Conservation (phyloP, 306 rosid species). For the Ormosia emarginata region DNA sequence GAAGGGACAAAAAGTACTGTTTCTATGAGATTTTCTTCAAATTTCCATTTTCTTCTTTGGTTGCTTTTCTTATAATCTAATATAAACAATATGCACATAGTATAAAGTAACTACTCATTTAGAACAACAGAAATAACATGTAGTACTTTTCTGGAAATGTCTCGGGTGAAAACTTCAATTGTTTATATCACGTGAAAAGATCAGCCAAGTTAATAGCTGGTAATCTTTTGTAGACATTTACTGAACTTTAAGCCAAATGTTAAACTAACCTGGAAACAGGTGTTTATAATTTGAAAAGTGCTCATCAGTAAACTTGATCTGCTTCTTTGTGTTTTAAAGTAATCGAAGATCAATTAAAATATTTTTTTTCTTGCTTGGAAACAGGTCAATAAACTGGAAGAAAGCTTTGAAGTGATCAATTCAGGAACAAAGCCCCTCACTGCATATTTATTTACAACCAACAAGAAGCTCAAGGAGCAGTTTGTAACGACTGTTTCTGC, state of each 20-base stretch:
- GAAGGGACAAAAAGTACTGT: not conserved
- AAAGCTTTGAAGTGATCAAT: slow-evolving; percentile 68
- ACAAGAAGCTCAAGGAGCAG: slow-evolving; percentile 67
- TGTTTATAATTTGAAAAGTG: not conserved
- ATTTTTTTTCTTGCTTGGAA: not conserved
- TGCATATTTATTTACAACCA: slow-evolving; percentile 85
- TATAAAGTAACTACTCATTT: not conserved
- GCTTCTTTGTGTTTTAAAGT: not conserved
- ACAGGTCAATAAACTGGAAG: slow-evolving; percentile 86
- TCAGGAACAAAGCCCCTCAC: slow-evolving; percentile 95
- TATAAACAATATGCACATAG: not conserved
- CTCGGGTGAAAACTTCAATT: not conserved
- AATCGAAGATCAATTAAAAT: not conserved
- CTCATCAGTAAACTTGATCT: not conserved
- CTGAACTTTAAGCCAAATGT: too few species aligned
- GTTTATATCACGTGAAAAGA: not conserved
- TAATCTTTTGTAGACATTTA: too few species aligned
- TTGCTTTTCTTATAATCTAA: not conserved
- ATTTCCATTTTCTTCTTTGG: not conserved
- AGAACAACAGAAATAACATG: not conserved
- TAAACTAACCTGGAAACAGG: not conserved
- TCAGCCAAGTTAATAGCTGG: not conserved
- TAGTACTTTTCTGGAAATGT: not conserved
- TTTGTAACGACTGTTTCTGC: slow-evolving; percentile 74
- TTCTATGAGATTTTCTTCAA: not conserved